Evolutionary conservation across 2,329 filamentous ascomycete genomes (phyloP), one percentile per base, ranked within the genome.

Genomic region (Aspergillus sp.): DNA sequence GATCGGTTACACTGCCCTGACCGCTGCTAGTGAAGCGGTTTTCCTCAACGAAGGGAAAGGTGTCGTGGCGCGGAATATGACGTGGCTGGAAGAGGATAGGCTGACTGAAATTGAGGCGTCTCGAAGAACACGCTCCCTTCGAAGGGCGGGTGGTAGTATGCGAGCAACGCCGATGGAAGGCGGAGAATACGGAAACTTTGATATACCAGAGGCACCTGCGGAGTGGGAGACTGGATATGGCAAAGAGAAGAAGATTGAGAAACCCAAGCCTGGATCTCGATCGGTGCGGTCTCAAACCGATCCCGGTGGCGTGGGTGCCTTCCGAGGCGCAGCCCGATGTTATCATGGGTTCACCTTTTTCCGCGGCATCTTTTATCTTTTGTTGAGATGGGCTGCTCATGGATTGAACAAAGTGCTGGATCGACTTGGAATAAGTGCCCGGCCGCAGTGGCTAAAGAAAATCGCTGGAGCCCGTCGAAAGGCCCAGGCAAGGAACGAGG

Each of bases 21-120:
- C 89, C 1, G 91, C 94, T 65, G 93, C 93, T 1, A 95, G 89
- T 56, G 90, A 97, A 66, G 91, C 91, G 4, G 93, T 97, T 0
- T 97, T 95, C 60, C 73, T 98, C 8, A 95, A 96, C 49, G 91
- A 97, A 65, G 91, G 91, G 37, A 81, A 81, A 33, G 77, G 77
- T 2, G 82, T 97, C 40, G 83, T 81, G 48, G 73, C 95, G 2
- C 82, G 83, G 51, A 74, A 78, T 31, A 83, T 83, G 68, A 96
- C 93, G 0, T 98, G 93, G 91, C 72, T 97, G 3, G 93, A 98
- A 61, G 87, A 91, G 55, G 87, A 95, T 52, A 79, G 90, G 5
- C 74, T 91, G 7, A 77, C 82, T 36, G 89, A 97, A 58, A 74
- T 95, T 3, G 83, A 93, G 38, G 61, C 63, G 26, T 67, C 69